Base-by-base conservation (phyloP, 1,139 yeast species). In the Zygoascus sp. region DNA sequence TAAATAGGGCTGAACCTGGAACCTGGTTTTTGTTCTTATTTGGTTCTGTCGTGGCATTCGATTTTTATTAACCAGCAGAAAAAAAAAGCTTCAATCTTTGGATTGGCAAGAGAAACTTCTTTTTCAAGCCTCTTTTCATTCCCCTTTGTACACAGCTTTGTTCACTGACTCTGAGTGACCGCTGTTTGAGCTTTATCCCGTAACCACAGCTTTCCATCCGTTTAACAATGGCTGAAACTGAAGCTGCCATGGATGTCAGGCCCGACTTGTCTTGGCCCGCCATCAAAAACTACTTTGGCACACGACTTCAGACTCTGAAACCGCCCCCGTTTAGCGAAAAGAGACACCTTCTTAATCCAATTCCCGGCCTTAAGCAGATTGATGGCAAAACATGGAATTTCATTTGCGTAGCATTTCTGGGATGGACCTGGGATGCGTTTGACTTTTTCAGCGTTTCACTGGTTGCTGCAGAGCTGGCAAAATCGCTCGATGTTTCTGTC, bases 351-450 rank as follows among this genome's bases (percentile, higher is more conserved):
- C 38, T 77, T 36, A 80, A 80, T 59, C 85, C 85, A 2, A 53
- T 79, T 35, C 80, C 80, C 0, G 77, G 76, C 23, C 66, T 81
- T 28, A 62, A 62, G 20, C 60, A 63, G 52, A 70, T 81, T 60
- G 68, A 69, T 19, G 61, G 67, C 41, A 67, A 64, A 45, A 80
- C 80, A 50, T 81, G 89, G 87, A 69, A 76, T 46, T 79, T 81
- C 62, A 81, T 83, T 59, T 50, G 71, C 23, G 70, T 81, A 40
- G 89, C 88, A 2, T 80, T 81, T 57, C 60, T 73, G 51, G 87
- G 84, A 25, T 85, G 94, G 94, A 74, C 88, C 3, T 75, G 86
- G 76, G 94, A 84, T 62, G 84, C 94, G 2, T 74, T 83, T 63
- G 94, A 84, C 65, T 85, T 81, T 65, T 85, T 84, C 63, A 73